A percentile compares a stretch with the other conserved stretches of the same genome.
Conservation (phyloP, 352 stramenopile species). For the Chrysophaeum taylorii region DNA sequence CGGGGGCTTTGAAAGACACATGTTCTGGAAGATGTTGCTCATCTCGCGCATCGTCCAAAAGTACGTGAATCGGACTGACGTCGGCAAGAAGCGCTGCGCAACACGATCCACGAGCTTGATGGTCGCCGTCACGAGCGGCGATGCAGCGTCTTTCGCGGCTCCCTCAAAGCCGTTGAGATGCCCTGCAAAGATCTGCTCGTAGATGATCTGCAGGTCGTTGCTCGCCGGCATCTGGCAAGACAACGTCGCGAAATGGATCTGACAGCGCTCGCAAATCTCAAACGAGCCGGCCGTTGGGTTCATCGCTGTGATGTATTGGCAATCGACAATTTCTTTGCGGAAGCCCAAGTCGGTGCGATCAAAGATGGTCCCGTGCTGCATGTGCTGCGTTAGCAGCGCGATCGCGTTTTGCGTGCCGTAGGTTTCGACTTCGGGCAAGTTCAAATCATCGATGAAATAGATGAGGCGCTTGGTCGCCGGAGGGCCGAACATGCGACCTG, state of each 20-base stretch:
- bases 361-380: constrained; percentile 89
- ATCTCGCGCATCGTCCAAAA: constrained; percentile 96
- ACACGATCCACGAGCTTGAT: constrained; percentile 80
- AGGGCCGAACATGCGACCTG: constrained; percentile 82
- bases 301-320: constrained; percentile 90
- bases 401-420: constrained; percentile 92
- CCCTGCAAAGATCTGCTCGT: constrained; percentile 82
- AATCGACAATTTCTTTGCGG: constrained; percentile 89
- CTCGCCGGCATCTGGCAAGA: constrained; percentile 83
- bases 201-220: constrained; percentile 87
- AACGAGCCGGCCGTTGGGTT: constrained; percentile 91
- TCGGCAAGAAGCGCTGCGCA: constrained; percentile 81
- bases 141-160: constrained; percentile 48
- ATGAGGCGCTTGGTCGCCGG: constrained; percentile 86
- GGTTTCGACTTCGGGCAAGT: constrained; percentile 88
- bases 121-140: constrained; percentile 29
- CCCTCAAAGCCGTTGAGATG: constrained; percentile 70
- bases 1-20: constrained; percentile 51
- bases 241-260: constrained; percentile 89
- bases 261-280: constrained; percentile 87
- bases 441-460: constrained; percentile 93
- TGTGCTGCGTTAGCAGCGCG: constrained; percentile 83
- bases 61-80: constrained; percentile 94
- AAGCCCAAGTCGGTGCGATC: constrained; percentile 84
- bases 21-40: constrained; percentile 87